A percentile compares a stretch with the other conserved stretches of the same genome.
Conservation (phyloP, 352 stramenopile species). For the Globisporangium takayamanum region DNA sequence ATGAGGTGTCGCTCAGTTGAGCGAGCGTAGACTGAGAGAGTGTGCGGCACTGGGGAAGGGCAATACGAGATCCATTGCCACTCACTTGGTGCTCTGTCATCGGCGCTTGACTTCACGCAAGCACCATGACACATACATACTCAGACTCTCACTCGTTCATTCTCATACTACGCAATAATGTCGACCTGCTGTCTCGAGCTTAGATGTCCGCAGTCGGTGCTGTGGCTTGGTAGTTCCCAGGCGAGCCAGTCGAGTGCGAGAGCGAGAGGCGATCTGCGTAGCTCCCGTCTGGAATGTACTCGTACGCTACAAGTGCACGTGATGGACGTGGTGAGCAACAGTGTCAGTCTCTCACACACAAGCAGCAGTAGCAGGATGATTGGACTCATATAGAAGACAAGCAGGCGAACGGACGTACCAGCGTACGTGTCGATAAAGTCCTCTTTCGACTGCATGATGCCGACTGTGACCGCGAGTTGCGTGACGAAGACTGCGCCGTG, state of each 20-base stretch:
- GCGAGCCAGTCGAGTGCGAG: slow-evolving; percentile 33
- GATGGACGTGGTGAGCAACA: too few species aligned
- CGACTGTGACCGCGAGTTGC: slow-evolving; percentile 49
- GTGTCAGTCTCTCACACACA: neutral
- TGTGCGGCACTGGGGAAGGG: too few species aligned
- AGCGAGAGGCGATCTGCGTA: slow-evolving; percentile 39
- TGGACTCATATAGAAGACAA: neutral
- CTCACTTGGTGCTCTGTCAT: too few species aligned
- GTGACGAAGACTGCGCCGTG: slow-evolving; percentile 55
- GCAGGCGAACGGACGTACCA: slow-evolving; percentile 23
- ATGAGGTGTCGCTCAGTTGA: slow-evolving; percentile 8
- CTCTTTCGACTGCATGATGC: slow-evolving; percentile 71
- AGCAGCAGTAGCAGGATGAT: neutral
- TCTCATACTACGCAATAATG: neutral
- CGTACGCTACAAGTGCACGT: slow-evolving; percentile 37
- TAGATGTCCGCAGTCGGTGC: slow-evolving; percentile 61
- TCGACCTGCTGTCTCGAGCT: neutral
- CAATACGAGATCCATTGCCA: too few species aligned
- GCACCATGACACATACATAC: neutral
- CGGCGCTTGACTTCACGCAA: too few species aligned
- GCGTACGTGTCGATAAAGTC: slow-evolving; percentile 83
- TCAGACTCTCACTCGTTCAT: neutral
- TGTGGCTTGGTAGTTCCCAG: slow-evolving; percentile 51
- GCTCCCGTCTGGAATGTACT: slow-evolving; percentile 68
- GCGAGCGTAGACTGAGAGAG: too few species aligned